A percentile compares a stretch with the other conserved stretches of the same genome.
phyloP scores from a whole-genome alignment of 495 filamentous ascomycete species.

The Podospora pseudopauciseta region DNA sequence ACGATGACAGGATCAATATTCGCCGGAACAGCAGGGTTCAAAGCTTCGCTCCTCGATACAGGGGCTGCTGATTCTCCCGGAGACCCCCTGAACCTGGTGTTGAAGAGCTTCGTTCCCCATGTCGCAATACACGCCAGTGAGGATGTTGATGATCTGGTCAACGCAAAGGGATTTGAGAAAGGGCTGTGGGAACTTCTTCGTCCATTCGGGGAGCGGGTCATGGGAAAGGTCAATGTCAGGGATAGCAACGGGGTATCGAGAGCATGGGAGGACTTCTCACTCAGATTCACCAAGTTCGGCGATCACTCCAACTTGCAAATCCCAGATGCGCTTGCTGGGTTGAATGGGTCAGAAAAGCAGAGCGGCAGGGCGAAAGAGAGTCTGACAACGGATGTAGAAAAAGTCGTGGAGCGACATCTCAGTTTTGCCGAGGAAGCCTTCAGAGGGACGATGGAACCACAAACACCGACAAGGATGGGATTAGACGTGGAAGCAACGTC shows the following conservation, averaged over 20 bases:
- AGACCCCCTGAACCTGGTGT: slow-evolving; percentile 70
- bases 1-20: slow-evolving; percentile 47
- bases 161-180: slow-evolving; percentile 73
- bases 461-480: slow-evolving; percentile 35
- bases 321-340: slow-evolving; percentile 29
- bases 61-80: slow-evolving; percentile 47
- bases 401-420: slow-evolving; percentile 51
- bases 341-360: slow-evolving; percentile 26
- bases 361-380: neutral
- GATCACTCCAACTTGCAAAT: slow-evolving; percentile 54
- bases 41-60: slow-evolving; percentile 42
- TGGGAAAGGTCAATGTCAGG: slow-evolving; percentile 82
- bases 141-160: slow-evolving; percentile 76
- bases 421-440: slow-evolving; percentile 49
- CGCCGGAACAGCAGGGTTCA: slow-evolving; percentile 27
- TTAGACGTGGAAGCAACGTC: slow-evolving; percentile 43
- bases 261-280: slow-evolving; percentile 83
- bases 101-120: slow-evolving; percentile 81
- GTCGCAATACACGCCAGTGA: slow-evolving; percentile 77
- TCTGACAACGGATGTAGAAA: slow-evolving; percentile 42
- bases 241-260: slow-evolving; percentile 82
- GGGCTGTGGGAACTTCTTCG: slow-evolving; percentile 81
- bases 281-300: slow-evolving; percentile 71
- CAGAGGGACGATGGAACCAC: slow-evolving; percentile 32
- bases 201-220: slow-evolving; percentile 86